phyloP scores from a whole-genome alignment of 2,329 filamentous ascomycete genomes.

The Bipolaris zeicola region DNA sequence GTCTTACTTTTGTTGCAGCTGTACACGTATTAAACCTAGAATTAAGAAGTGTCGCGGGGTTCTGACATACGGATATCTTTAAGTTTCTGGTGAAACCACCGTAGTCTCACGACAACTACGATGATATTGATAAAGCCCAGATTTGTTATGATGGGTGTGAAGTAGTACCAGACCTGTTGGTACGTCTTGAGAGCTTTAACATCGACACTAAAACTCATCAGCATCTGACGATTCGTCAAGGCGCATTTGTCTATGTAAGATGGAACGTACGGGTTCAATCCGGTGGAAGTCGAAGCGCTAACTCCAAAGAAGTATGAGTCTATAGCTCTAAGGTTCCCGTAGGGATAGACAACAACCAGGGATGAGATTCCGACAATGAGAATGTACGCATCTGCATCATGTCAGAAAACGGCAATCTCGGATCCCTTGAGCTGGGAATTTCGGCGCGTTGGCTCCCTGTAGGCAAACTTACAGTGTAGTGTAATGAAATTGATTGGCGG shows the following conservation, averaged over 20 bases:
- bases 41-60: too few species aligned
- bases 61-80: constrained; percentile 66
- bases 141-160: constrained; percentile 46
- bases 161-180: constrained; percentile 55
- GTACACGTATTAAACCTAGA: too few species aligned
- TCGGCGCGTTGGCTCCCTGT: not conserved
- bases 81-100: constrained; percentile 98
- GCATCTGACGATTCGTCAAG: too few species aligned
- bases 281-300: constrained; percentile 87
- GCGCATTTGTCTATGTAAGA: too few species aligned
- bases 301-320: constrained; percentile 86
- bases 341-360: constrained; percentile 78
- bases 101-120: constrained; percentile 89
- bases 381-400: constrained; percentile 73
- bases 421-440: too few species aligned
- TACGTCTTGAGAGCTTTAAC: constrained; percentile 54
- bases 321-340: constrained; percentile 72
- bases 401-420: constrained; percentile 2
- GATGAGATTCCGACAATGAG: constrained; percentile 72
- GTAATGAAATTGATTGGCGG: constrained; percentile 71
- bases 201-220: constrained; percentile 48
- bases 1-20: not conserved
- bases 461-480: constrained; percentile 67
- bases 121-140: constrained; percentile 58
- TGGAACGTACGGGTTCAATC: constrained; percentile 72